Percentiles rank a stretch among this genome's conserved stretches.
phyloP scores from a whole-genome alignment of 176 grass and related monocot species.

The Cymbopogon citratus region DNA sequence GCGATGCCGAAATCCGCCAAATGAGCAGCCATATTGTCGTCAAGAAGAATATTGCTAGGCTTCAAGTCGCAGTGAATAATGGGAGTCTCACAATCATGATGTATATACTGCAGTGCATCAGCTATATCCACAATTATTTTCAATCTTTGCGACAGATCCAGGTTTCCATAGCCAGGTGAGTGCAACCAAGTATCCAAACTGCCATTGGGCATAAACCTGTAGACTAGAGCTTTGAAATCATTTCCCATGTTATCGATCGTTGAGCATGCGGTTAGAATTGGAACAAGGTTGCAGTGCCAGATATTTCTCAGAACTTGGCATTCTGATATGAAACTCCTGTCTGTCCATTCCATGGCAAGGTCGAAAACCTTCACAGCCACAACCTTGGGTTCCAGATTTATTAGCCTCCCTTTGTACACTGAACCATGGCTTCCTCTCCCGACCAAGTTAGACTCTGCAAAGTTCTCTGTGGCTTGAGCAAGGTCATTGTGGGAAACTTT shows the following conservation, averaged over 20 bases:
- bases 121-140: conserved; percentile 47
- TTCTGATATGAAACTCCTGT: conserved; percentile 54
- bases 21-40: conserved; percentile 30
- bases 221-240: conserved; percentile 53
- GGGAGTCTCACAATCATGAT: conserved; percentile 30
- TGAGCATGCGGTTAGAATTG: neutral
- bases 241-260: too few species aligned
- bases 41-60: conserved; percentile 45
- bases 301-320: conserved; percentile 42
- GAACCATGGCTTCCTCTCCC: too few species aligned
- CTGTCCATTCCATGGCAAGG: conserved; percentile 27
- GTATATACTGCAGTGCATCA: conserved; percentile 42
- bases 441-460: conserved; percentile 8
- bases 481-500: conserved; percentile 49
- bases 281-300: conserved; percentile 8
- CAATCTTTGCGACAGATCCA: conserved; percentile 27
- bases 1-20: conserved; percentile 51
- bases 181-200: conserved; percentile 55
- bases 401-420: neutral
- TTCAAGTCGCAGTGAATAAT: conserved; percentile 58
- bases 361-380: conserved; percentile 58
- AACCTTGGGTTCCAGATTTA: neutral
- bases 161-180: neutral
- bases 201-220: conserved; percentile 44
- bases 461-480: conserved; percentile 40